These are phyloP conservation scores for Pezicula carpinea DNA, from an alignment of 2,329 filamentous ascomycete species.

Conservation along the genomic window DNA sequence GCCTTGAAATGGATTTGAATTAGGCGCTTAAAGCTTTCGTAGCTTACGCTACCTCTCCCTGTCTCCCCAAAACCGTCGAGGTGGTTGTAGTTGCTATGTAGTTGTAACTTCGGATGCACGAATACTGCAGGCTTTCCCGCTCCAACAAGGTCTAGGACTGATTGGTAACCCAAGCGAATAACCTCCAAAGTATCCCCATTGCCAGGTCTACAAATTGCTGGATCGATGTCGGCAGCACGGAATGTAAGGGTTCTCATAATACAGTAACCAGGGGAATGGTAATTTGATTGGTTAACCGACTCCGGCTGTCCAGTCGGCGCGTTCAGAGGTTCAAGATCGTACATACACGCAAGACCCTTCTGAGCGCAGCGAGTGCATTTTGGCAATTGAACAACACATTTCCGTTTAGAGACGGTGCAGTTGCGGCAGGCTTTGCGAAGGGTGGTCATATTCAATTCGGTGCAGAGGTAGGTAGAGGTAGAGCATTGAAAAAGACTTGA, in stretches of 20 bases:
- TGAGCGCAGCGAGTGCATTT: constrained; percentile 6
- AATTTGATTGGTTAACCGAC: not conserved
- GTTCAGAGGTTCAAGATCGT: constrained; percentile 6
- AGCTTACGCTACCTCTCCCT: not conserved
- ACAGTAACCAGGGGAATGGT: constrained; percentile 1
- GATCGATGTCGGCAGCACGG: constrained; percentile 1
- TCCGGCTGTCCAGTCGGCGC: not conserved
- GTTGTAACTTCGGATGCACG: constrained; percentile 6
- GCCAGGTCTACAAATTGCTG: constrained; percentile 4
- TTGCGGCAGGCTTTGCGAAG: constrained; percentile 8
- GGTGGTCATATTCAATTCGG: constrained; percentile 2
- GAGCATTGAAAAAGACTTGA: not conserved
- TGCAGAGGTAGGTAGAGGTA: not conserved
- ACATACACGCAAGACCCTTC: constrained; percentile 5
- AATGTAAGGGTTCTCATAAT: constrained; percentile 5
- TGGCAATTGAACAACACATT: constrained; percentile 6
- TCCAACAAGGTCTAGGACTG: constrained; percentile 3
- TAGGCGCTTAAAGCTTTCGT: constrained; percentile 2
- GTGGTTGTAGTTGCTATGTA: constrained; percentile 1
- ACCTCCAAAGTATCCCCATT: constrained; percentile 2
- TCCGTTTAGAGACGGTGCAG: constrained; percentile 7
- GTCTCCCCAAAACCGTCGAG: not conserved
- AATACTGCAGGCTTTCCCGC: constrained; percentile 3
- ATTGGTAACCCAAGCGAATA: constrained; percentile 3
- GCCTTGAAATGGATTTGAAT: constrained; percentile 5